Percentiles rank a stretch among this genome's conserved stretches.
Evolutionary conservation across 306 rosid genomes (phyloP).

Genomic region (Myrica gale): DNA sequence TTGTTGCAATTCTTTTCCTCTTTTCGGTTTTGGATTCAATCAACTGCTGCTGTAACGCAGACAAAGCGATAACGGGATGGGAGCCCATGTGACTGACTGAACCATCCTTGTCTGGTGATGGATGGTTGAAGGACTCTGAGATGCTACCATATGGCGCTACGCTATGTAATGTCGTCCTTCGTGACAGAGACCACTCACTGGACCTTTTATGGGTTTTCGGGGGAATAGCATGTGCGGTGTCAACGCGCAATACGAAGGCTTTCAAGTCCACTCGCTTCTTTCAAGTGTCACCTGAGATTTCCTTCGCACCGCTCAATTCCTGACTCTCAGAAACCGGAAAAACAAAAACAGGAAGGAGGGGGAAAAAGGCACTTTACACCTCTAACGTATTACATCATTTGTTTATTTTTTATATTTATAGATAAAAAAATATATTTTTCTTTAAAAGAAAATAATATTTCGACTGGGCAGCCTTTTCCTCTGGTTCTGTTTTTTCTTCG

Average conservation of each 20-base stretch:
- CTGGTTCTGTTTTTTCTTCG: too few species aligned
- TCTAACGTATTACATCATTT: too few species aligned
- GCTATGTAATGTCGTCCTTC: slow-evolving; percentile 7
- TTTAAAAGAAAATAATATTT: too few species aligned
- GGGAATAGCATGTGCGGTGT: neutral
- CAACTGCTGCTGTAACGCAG: neutral
- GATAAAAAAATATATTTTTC: too few species aligned
- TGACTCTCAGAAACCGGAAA: too few species aligned
- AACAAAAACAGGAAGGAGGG: too few species aligned
- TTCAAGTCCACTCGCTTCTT: neutral
- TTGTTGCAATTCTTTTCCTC: too few species aligned
- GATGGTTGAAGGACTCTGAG: neutral
- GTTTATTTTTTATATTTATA: too few species aligned
- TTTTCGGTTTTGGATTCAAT: neutral
- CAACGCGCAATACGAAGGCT: neutral
- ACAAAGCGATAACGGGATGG: neutral
- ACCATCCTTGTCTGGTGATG: neutral
- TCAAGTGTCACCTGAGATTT: too few species aligned
- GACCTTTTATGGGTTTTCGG: neutral
- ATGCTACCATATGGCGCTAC: neutral
- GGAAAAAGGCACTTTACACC: too few species aligned
- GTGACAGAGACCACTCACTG: neutral
- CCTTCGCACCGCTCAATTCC: too few species aligned
- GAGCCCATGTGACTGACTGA: neutral
- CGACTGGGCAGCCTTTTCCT: too few species aligned